phyloP scores from a whole-genome alignment of 2,329 filamentous ascomycete genomes.

The Podosphaera aphanis region DNA sequence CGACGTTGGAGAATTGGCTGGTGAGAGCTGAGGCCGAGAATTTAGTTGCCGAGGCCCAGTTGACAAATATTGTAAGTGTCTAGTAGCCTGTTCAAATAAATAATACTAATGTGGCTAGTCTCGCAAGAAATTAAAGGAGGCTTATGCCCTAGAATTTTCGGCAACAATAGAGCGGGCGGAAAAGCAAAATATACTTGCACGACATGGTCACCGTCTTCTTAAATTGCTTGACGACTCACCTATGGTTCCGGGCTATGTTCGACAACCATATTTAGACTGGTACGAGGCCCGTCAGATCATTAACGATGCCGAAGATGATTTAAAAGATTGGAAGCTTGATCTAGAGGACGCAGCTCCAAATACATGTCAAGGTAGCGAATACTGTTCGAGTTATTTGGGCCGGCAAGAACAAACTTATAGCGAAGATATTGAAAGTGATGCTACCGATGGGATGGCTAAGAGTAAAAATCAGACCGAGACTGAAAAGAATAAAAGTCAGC shows the following conservation, averaged over 20 bases:
- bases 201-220: slow-evolving; percentile 67
- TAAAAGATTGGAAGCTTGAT: slow-evolving; percentile 42
- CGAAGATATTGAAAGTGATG: background rate
- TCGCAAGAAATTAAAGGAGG: slow-evolving; percentile 85
- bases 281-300: slow-evolving; percentile 60
- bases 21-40: slow-evolving; percentile 90
- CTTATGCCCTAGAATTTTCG: slow-evolving; percentile 69
- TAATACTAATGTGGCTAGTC: slow-evolving; percentile 30
- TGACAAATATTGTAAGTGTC: slow-evolving; percentile 69
- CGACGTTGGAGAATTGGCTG: slow-evolving; percentile 82
- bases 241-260: slow-evolving; percentile 63
- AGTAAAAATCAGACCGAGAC: background rate
- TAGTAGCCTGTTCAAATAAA: background rate
- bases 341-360: slow-evolving; percentile 12
- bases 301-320: slow-evolving; percentile 76
- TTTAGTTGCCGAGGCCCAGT: slow-evolving; percentile 82
- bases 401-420: background rate
- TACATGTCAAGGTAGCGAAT: background rate
- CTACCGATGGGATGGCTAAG: background rate
- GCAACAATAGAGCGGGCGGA: slow-evolving; percentile 89
- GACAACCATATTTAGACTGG: slow-evolving; percentile 40
- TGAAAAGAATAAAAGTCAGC: no score
- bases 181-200: slow-evolving; percentile 86
- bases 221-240: slow-evolving; percentile 74
- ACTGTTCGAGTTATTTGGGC: background rate